Conservation (phyloP, 176 grass and related monocot genomes). For the Neostapfia colusana region DNA sequence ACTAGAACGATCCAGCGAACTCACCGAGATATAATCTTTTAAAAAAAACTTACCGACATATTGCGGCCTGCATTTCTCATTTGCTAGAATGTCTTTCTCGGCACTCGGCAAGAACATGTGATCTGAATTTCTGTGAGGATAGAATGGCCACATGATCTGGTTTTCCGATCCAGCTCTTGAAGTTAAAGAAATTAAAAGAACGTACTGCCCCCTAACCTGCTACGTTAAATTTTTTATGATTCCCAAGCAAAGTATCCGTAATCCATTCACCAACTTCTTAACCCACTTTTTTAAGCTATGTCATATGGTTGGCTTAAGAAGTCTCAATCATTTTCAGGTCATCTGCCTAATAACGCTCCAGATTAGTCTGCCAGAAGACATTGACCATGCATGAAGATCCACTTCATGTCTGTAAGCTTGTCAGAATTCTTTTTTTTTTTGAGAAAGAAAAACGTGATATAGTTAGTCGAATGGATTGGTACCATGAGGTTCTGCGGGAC, state of each 20-base stretch:
- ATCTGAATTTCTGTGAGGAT: too few relatives aligned
- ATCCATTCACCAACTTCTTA: background rate
- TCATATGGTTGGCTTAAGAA: background rate
- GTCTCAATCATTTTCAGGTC: slow-evolving; percentile 23
- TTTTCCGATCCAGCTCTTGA: background rate
- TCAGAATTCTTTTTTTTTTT: background rate
- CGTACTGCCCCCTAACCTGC: background rate
- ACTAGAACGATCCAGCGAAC: too few relatives aligned
- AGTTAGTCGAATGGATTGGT: background rate
- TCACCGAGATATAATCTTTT: too few relatives aligned
- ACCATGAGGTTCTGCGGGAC: background rate
- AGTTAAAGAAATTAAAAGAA: background rate
- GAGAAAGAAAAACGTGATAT: background rate
- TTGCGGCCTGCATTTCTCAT: slow-evolving; percentile 17
- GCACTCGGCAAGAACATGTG: too few relatives aligned
- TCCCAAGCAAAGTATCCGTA: slow-evolving; percentile 3
- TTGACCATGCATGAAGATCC: background rate
- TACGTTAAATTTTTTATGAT: background rate
- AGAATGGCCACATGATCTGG: background rate
- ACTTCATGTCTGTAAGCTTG: background rate
- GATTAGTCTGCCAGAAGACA: background rate
- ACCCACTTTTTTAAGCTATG: background rate
- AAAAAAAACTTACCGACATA: background rate
- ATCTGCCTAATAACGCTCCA: background rate
- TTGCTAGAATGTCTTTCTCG: slow-evolving; percentile 1